A percentile compares a stretch with the other conserved stretches of the same genome.
phyloP scores from a whole-genome alignment of 352 stramenopile genomes.

The Pythium pyrilobum region DNA sequence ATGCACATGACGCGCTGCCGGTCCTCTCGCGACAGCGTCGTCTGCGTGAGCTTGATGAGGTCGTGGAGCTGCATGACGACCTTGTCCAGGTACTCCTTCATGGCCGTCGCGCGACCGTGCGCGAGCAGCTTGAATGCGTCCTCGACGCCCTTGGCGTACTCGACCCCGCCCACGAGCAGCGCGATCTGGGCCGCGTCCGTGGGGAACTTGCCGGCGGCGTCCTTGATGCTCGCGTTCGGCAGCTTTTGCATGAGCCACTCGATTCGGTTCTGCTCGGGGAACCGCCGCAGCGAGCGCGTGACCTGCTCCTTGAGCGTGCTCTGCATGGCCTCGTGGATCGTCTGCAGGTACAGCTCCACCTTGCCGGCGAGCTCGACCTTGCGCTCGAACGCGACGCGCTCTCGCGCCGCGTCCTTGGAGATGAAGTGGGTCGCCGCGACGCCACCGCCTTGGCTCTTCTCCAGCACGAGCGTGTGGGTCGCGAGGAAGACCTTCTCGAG shows the following conservation, averaged over 20 bases:
- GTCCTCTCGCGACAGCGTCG: slow-evolving; percentile 77
- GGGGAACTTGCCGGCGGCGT: slow-evolving; percentile 30
- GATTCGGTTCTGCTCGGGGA: slow-evolving; percentile 83
- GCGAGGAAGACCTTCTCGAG: slow-evolving; percentile 87
- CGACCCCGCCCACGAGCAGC: slow-evolving; percentile 86
- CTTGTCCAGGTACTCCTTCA: slow-evolving; percentile 83
- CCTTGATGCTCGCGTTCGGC: slow-evolving; percentile 18
- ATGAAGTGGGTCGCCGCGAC: slow-evolving; percentile 86
- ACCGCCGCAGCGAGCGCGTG: slow-evolving; percentile 79
- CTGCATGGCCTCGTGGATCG: slow-evolving; percentile 89
- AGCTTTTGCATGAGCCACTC: slow-evolving; percentile 92
- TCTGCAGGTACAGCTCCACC: slow-evolving; percentile 95
- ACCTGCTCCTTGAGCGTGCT: slow-evolving; percentile 87
- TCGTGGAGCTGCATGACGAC: slow-evolving; percentile 89
- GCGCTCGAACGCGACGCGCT: slow-evolving; percentile 88
- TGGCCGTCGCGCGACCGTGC: slow-evolving; percentile 69
- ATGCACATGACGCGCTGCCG: slow-evolving; percentile 92
- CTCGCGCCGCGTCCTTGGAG: slow-evolving; percentile 84
- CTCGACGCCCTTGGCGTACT: slow-evolving; percentile 88
- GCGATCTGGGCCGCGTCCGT: slow-evolving; percentile 91
- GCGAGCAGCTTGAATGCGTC: slow-evolving; percentile 55
- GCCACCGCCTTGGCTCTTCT: slow-evolving; percentile 28
- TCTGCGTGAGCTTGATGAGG: slow-evolving; percentile 89
- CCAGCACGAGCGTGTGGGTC: slow-evolving; percentile 56
- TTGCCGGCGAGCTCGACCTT: slow-evolving; percentile 90